Conservation (phyloP, 345 rosid genomes). For the Eucalyptus tenuipes region DNA sequence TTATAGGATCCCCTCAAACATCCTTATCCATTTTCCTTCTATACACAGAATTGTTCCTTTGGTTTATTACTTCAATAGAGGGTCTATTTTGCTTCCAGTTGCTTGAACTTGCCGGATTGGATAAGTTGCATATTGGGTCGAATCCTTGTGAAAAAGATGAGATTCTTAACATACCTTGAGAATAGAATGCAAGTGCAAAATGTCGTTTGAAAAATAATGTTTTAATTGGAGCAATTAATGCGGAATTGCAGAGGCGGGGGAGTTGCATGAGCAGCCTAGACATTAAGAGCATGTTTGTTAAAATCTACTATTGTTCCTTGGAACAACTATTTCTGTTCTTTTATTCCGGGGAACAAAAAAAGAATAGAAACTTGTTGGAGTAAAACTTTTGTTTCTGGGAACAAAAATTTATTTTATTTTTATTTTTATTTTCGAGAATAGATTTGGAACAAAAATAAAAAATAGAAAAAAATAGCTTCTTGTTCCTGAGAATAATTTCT, state of each 20-base stretch:
- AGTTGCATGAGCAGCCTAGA: background rate
- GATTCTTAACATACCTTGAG: background rate
- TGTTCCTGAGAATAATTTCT: too few species aligned
- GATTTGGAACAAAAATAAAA: too few species aligned
- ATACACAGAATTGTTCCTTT: background rate
- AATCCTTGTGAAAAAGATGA: background rate
- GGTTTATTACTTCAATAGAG: background rate
- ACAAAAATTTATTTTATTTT: too few species aligned
- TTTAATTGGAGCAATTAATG: background rate
- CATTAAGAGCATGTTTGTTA: background rate
- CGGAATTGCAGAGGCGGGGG: background rate
- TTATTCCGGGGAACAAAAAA: too few species aligned
- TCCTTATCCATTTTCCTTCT: background rate
- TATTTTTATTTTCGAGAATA: too few species aligned
- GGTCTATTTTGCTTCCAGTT: background rate
- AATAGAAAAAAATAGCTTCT: too few species aligned
- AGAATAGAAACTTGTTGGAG: too few species aligned
- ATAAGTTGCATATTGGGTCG: background rate
- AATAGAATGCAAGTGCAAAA: background rate
- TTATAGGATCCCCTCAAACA: background rate
- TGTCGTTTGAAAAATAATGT: background rate
- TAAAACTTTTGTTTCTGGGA: too few species aligned
- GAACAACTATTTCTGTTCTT: too few species aligned
- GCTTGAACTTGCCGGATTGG: background rate
- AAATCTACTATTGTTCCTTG: too few species aligned